Percentiles rank a stretch among this genome's conserved stretches.
Evolutionary conservation across 2,329 filamentous ascomycete species (phyloP).

Genomic region (Nemania bipapillata): DNA sequence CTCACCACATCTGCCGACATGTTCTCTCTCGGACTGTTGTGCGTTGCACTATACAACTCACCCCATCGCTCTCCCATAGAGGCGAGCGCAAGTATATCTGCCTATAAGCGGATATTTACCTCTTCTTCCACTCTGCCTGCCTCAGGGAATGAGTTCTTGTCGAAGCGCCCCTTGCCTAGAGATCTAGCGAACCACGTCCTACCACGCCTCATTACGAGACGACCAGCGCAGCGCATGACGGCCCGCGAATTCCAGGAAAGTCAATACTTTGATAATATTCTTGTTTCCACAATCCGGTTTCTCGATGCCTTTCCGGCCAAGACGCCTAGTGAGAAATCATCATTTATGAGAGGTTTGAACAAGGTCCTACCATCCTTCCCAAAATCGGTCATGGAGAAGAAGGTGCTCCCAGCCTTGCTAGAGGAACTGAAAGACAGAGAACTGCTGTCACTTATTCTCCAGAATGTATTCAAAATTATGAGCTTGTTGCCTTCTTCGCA

Average conservation of each 20-base stretch:
- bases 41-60: constrained; percentile 92
- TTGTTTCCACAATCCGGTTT: constrained; percentile 96
- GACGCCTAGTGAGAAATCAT: constrained; percentile 86
- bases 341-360: constrained; percentile 88
- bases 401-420: constrained; percentile 85
- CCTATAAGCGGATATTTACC: constrained; percentile 85
- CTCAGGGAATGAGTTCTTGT: constrained; percentile 84
- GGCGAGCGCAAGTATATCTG: constrained; percentile 79
- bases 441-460: constrained; percentile 82
- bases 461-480: constrained; percentile 92
- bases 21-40: constrained; percentile 90
- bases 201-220: constrained; percentile 84
- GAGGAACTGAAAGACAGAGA: constrained; percentile 96
- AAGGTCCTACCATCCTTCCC: constrained; percentile 92
- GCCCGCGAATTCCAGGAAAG: constrained; percentile 94
- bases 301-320: constrained; percentile 91
- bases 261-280: constrained; percentile 94
- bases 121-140: constrained; percentile 83
- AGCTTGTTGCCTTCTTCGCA: constrained; percentile 79
- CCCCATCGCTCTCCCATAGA: constrained; percentile 89
- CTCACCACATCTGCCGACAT: constrained; percentile 86
- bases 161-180: constrained; percentile 79
- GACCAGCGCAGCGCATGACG: constrained; percentile 86
- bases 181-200: constrained; percentile 81
- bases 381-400: constrained; percentile 92